Conservation (phyloP, 345 rosid genomes). For the Eucalyptus grandis region DNA sequence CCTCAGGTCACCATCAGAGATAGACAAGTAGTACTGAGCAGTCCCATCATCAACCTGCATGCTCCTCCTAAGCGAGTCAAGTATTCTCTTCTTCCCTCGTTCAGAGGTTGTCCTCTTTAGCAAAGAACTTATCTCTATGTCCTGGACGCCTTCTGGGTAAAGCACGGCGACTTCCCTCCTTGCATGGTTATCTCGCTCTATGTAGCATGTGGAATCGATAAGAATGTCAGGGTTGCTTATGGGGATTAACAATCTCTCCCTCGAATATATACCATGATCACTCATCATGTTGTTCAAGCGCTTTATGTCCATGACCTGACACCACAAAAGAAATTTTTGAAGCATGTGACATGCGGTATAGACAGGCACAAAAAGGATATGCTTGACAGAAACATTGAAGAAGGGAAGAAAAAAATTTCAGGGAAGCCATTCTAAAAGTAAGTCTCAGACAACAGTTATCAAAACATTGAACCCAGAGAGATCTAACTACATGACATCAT, state of each 20-base stretch:
- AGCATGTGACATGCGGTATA: background rate
- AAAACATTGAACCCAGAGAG: background rate
- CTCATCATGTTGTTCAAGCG: constrained; percentile 84
- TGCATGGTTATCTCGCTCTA: constrained; percentile 66
- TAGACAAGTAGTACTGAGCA: constrained; percentile 66
- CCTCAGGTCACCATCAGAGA: constrained; percentile 68
- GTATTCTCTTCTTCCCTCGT: constrained; percentile 43
- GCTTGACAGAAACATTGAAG: background rate
- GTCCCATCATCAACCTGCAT: constrained; percentile 91
- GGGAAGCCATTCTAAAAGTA: background rate
- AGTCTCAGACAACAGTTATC: background rate
- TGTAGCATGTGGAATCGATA: constrained; percentile 52
- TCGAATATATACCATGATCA: constrained; percentile 76
- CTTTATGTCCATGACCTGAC: constrained; percentile 77
- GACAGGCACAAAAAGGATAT: background rate
- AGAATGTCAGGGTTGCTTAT: constrained; percentile 54
- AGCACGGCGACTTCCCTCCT: constrained; percentile 77
- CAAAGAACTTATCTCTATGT: constrained; percentile 7
- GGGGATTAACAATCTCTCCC: constrained; percentile 82
- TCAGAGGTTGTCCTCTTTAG: constrained; percentile 26
- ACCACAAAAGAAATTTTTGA: background rate
- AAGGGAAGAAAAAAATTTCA: background rate
- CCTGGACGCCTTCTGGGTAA: constrained; percentile 56
- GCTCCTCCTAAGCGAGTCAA: constrained; percentile 72
- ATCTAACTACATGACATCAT: background rate